Evolutionary conservation across 331 rosid genomes (phyloP).

Genomic region (Quercus lobata): DNA sequence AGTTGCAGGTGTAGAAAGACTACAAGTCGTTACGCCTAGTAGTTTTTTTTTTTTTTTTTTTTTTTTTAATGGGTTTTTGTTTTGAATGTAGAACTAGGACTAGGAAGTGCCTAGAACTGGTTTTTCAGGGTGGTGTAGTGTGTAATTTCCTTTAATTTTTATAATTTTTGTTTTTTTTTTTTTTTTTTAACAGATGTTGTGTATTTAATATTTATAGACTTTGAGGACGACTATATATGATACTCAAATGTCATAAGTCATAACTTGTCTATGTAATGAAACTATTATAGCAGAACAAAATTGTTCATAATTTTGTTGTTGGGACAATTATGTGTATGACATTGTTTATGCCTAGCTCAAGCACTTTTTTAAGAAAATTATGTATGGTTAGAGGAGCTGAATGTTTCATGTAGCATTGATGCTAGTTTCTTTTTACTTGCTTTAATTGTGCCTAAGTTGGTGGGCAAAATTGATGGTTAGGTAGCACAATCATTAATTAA

Average conservation of each 20-base stretch:
- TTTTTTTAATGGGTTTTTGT: not conserved
- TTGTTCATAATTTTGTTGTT: not conserved
- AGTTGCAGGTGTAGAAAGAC: not conserved
- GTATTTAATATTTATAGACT: conserved; percentile 22
- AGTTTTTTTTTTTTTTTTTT: not conserved
- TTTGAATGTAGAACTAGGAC: not conserved
- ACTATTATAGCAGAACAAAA: not conserved
- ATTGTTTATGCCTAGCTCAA: not conserved
- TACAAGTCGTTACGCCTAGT: not conserved
- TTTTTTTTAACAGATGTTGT: not conserved
- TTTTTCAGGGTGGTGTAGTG: not conserved
- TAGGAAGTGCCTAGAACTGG: not conserved
- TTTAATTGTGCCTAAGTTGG: too few species aligned
- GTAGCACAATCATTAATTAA: too few species aligned
- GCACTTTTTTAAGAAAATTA: too few species aligned
- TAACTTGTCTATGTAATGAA: not conserved
- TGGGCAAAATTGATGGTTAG: too few species aligned
- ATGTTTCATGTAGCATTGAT: too few species aligned
- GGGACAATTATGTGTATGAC: not conserved
- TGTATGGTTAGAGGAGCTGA: too few species aligned
- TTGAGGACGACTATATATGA: conserved; percentile 7
- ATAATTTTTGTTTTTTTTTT: not conserved
- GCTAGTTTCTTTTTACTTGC: too few species aligned
- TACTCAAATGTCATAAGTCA: not conserved
- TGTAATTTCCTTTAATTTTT: not conserved